Conservation (phyloP, 1,284 basidiomycete species). For the Sporisorium graminicola region DNA sequence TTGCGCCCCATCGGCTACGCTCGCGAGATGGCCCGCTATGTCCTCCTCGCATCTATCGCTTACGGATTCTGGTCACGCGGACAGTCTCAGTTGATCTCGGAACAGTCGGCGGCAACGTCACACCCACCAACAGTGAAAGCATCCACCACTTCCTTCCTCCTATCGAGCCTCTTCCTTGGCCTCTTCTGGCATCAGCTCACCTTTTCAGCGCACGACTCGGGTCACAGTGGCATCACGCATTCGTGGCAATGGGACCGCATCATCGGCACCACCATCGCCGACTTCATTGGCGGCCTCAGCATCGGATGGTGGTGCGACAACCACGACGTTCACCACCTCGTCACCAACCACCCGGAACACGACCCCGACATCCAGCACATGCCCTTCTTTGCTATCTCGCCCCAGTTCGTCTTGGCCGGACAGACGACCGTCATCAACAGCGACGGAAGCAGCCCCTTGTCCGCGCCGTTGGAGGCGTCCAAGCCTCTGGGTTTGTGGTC, state of each 20-base stretch:
- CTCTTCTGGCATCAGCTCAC: conserved; percentile 94
- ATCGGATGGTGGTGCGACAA: conserved; percentile 99
- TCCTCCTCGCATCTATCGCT: conserved; percentile 76
- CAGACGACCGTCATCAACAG: conserved; percentile 38
- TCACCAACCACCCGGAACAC: conserved; percentile 97
- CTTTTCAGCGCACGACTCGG: conserved; percentile 93
- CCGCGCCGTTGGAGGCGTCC: neutral
- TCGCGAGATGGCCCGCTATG: conserved; percentile 84
- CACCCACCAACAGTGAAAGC: neutral
- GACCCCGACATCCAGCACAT: conserved; percentile 90
- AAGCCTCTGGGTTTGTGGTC: conserved; percentile 77
- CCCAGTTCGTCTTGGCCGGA: conserved; percentile 75
- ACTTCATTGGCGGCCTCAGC: conserved; percentile 91
- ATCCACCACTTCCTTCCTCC: conserved; percentile 72
- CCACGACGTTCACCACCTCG: conserved; percentile 96
- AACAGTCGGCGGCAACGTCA: neutral
- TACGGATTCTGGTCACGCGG: conserved; percentile 74
- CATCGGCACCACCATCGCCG: conserved; percentile 83
- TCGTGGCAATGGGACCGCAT: conserved; percentile 85
- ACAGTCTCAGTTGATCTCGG: conserved; percentile 23
- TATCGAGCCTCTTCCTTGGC: conserved; percentile 83
- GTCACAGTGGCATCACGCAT: conserved; percentile 92
- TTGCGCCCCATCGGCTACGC: conserved; percentile 91
- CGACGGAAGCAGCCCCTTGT: neutral
- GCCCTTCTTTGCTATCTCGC: conserved; percentile 94